Percentiles rank a stretch among this genome's conserved stretches.
Evolutionary conservation across 2,329 filamentous ascomycete genomes (phyloP).

Genomic region (Diaporthe humulicola): DNA sequence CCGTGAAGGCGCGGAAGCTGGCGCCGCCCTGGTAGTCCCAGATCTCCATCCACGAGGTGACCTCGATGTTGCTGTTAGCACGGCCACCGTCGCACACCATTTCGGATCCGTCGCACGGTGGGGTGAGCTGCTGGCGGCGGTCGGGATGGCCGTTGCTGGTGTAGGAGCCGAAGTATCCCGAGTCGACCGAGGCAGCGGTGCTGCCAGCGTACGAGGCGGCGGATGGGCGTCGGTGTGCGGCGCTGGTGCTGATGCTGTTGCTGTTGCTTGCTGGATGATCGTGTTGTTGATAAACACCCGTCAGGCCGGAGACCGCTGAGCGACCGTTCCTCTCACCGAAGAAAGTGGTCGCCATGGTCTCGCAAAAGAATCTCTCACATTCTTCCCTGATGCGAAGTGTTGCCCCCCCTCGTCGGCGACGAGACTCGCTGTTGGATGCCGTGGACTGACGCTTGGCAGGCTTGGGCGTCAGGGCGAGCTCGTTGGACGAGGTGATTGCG

Average conservation of each 20-base stretch:
- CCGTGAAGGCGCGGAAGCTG: constrained; percentile 88
- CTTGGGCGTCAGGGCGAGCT: constrained; percentile 75
- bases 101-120: constrained; percentile 59
- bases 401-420: constrained; percentile 85
- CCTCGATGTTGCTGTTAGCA: constrained; percentile 48
- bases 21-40: constrained; percentile 89
- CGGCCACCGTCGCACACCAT: constrained; percentile 42
- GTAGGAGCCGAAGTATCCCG: constrained; percentile 42
- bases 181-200: constrained; percentile 36
- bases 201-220: constrained; percentile 23
- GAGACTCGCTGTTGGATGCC: constrained; percentile 54
- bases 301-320: constrained; percentile 86
- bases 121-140: constrained; percentile 53
- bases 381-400: constrained; percentile 97
- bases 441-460: constrained; percentile 56
- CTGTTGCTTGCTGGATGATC: constrained; percentile 40
- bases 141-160: constrained; percentile 43
- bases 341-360: constrained; percentile 93
- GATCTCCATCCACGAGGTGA: constrained; percentile 79
- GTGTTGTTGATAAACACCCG: constrained; percentile 73
- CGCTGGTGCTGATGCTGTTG: background rate
- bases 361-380: constrained; percentile 99
- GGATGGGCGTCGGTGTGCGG: constrained; percentile 36
- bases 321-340: constrained; percentile 91
- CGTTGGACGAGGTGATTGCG: constrained; percentile 76